phyloP scores from a whole-genome alignment of 2,329 filamentous ascomycete species.

The Fusarium veterinarium region DNA sequence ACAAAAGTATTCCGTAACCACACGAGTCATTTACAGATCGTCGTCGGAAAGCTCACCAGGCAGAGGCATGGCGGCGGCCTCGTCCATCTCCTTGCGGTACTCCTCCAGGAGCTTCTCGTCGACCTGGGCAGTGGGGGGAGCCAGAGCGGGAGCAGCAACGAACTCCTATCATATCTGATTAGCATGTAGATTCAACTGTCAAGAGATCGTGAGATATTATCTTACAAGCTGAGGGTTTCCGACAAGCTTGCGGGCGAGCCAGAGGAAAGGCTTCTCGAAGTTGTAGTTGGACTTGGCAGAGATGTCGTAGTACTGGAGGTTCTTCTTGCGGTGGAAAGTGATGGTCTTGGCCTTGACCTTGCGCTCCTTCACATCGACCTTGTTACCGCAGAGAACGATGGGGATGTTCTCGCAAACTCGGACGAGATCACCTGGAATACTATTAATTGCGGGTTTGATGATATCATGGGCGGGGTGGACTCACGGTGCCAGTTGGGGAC shows the following conservation, averaged over 20 bases:
- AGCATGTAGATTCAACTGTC: slow-evolving; percentile 29
- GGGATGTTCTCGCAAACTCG: slow-evolving; percentile 99
- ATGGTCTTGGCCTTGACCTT: slow-evolving; percentile 99
- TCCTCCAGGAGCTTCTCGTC: slow-evolving; percentile 83
- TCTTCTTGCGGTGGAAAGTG: slow-evolving; percentile 99
- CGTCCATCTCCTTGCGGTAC: slow-evolving; percentile 90
- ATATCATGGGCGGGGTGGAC: slow-evolving; percentile 53
- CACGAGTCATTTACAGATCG: slow-evolving; percentile 63
- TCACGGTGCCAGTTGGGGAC: slow-evolving; percentile 99
- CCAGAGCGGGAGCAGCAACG: slow-evolving; percentile 93
- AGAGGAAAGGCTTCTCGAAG: slow-evolving; percentile 99
- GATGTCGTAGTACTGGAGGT: slow-evolving; percentile 99
- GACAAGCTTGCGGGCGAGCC: slow-evolving; percentile 98
- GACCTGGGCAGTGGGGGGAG: slow-evolving; percentile 91
- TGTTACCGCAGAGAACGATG: slow-evolving; percentile 98
- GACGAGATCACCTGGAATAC: slow-evolving; percentile 84
- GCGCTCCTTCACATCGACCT: slow-evolving; percentile 99
- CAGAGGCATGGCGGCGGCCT: slow-evolving; percentile 83
- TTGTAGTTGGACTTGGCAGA: slow-evolving; percentile 99
- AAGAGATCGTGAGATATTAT: not conserved
- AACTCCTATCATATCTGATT: slow-evolving; percentile 76
- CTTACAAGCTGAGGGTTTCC: slow-evolving; percentile 74
- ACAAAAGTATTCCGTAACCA: slow-evolving; percentile 45
- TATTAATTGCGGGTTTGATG: slow-evolving; percentile 27
- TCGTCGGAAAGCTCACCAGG: slow-evolving; percentile 93